Percentiles rank a stretch among this genome's conserved stretches.
phyloP scores from a whole-genome alignment of 495 filamentous ascomycete genomes.

The Friedmanniomyces endolithicus region DNA sequence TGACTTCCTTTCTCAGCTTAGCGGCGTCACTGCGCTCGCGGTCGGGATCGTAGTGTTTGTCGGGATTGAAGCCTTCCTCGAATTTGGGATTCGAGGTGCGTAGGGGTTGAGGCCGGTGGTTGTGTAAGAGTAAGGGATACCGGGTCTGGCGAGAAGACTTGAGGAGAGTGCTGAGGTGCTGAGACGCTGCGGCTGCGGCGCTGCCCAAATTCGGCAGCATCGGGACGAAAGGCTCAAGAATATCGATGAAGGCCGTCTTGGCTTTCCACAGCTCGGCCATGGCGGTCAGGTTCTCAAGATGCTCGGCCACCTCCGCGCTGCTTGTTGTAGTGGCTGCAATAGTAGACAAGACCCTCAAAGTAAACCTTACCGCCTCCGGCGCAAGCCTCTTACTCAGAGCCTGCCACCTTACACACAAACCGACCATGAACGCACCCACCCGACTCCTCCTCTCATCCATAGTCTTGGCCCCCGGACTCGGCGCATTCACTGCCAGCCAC shows the following conservation, averaged over 20 bases:
- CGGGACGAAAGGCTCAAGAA: conserved; percentile 25
- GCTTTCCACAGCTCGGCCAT: conserved; percentile 25
- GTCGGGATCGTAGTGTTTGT: conserved; percentile 92
- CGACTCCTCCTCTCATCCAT: conserved; percentile 44
- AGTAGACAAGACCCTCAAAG: conserved; percentile 49
- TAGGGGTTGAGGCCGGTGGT: conserved; percentile 81
- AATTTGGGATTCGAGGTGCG: conserved; percentile 86
- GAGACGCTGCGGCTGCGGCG: conserved; percentile 21
- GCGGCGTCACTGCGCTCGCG: conserved; percentile 68
- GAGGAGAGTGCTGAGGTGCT: conserved; percentile 34
- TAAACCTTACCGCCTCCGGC: conserved; percentile 76
- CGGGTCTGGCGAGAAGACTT: conserved; percentile 47
- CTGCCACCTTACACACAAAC: conserved; percentile 70
- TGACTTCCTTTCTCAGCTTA: conserved; percentile 77
- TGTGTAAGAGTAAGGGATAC: conserved; percentile 72
- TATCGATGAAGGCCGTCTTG: conserved; percentile 15
- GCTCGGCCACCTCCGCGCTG: conserved; percentile 1
- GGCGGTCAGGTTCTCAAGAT: conserved; percentile 19
- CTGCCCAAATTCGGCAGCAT: conserved; percentile 1
- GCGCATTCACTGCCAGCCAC: conserved; percentile 67
- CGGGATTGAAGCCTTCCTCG: conserved; percentile 86
- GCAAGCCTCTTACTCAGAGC: conserved; percentile 68
- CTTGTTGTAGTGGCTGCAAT: no score
- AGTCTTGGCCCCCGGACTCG: conserved; percentile 30
- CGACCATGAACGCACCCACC: conserved; percentile 64